Conservation (phyloP, 176 grass and related monocot genomes). For the Eleusine coracana region DNA sequence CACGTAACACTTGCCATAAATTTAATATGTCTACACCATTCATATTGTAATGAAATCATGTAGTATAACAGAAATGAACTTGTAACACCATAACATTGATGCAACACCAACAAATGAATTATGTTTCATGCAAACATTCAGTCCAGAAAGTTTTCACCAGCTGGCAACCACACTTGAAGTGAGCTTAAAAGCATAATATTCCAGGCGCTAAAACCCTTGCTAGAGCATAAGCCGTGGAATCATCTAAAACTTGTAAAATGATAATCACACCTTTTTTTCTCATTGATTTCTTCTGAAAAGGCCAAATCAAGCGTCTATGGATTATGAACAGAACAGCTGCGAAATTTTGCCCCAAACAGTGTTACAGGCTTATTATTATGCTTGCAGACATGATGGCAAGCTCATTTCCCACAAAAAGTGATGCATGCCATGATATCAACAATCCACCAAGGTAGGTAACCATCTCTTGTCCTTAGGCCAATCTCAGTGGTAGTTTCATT, state of each 20-base stretch:
- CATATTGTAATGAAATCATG: not conserved
- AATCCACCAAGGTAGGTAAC: not conserved
- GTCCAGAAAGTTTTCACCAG: not conserved
- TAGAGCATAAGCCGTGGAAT: not conserved
- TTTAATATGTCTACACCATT: not conserved
- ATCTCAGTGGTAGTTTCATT: too few species aligned
- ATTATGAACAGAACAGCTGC: not conserved
- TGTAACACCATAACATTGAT: not conserved
- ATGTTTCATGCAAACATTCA: not conserved
- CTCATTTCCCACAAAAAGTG: not conserved
- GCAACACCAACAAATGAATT: not conserved
- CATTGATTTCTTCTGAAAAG: not conserved
- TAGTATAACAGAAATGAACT: not conserved
- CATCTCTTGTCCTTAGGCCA: not conserved
- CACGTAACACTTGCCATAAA: not conserved
- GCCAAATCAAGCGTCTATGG: slow-evolving; percentile 2
- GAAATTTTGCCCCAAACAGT: not conserved
- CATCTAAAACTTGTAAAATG: not conserved
- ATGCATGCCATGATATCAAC: not conserved
- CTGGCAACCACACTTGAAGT: not conserved
- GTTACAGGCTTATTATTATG: not conserved
- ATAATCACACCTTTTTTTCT: not conserved
- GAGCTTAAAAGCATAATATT: not conserved
- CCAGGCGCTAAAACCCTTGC: not conserved
- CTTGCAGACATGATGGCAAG: not conserved